phyloP scores from a whole-genome alignment of 352 stramenopile species.

The Achlya hypogyna region DNA sequence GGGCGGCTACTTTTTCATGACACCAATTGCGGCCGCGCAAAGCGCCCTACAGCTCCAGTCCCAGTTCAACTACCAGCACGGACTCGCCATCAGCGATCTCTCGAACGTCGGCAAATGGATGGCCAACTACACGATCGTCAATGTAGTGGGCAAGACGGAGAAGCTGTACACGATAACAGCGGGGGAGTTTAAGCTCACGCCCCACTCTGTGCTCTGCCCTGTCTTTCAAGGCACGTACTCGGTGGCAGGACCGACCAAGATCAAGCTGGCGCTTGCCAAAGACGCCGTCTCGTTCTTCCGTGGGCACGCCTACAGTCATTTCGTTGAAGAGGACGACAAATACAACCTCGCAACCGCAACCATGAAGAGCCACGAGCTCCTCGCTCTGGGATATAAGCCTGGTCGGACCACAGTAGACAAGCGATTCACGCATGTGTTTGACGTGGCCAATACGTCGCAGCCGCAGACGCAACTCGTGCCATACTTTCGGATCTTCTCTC shows the following conservation, averaged over 20 bases:
- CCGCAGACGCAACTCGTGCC: not conserved
- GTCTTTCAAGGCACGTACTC: not conserved
- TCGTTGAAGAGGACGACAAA: not conserved
- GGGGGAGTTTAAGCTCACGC: not conserved
- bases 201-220: not conserved
- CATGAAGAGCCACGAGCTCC: not conserved
- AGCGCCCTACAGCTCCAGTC: not conserved
- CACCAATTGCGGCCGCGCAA: not conserved
- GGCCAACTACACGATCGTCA: conserved; percentile 3
- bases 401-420: not conserved
- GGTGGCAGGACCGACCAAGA: not conserved
- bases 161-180: not conserved
- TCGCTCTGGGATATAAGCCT: not conserved
- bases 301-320: not conserved
- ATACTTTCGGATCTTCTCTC: not conserved
- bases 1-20: not conserved
- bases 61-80: not conserved
- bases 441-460: not conserved
- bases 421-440: not conserved
- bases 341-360: not conserved
- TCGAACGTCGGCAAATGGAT: conserved; percentile 20
- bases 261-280: not conserved
- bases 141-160: not conserved
- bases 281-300: not conserved
- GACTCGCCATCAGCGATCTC: not conserved